A percentile compares a stretch with the other conserved stretches of the same genome.
phyloP scores from a whole-genome alignment of 1,284 basidiomycete genomes.

The Ustilago trichophora region DNA sequence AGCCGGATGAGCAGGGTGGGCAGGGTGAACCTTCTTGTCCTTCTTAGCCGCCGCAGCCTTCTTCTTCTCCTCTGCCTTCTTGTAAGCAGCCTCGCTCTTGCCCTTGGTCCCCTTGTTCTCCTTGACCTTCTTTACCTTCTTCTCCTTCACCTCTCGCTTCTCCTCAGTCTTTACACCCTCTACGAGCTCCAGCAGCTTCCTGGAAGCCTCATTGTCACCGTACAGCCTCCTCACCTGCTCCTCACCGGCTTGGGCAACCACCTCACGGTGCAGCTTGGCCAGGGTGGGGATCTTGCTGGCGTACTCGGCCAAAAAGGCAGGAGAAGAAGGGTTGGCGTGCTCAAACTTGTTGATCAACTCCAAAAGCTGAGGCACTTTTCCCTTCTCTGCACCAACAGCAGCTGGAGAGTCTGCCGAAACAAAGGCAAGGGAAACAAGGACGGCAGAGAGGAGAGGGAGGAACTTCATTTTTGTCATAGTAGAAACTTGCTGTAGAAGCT shows the following conservation, averaged over 20 bases:
- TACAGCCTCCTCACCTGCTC: slow-evolving; percentile 12
- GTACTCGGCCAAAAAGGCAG: slow-evolving; percentile 5
- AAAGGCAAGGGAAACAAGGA: slow-evolving; percentile 10
- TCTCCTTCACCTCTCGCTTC: slow-evolving; percentile 9
- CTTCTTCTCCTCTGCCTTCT: neutral
- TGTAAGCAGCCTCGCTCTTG: slow-evolving; percentile 5
- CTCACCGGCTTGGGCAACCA: slow-evolving; percentile 11
- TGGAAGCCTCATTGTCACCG: slow-evolving; percentile 11
- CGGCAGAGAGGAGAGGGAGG: slow-evolving; percentile 21
- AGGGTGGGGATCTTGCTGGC: slow-evolving; percentile 8
- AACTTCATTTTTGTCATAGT: slow-evolving; percentile 30
- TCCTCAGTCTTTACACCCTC: neutral
- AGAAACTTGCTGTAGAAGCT: slow-evolving; percentile 22
- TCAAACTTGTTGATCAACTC: slow-evolving; percentile 33
- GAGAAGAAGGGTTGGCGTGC: slow-evolving; percentile 13
- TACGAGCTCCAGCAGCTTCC: slow-evolving; percentile 20
- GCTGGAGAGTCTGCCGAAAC: slow-evolving; percentile 17
- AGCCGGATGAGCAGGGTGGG: slow-evolving; percentile 1
- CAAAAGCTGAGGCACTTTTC: slow-evolving; percentile 26
- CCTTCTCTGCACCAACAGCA: slow-evolving; percentile 11
- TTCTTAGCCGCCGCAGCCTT: neutral
- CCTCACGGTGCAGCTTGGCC: slow-evolving; percentile 24
- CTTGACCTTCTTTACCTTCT: slow-evolving; percentile 4
- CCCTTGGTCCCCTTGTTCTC: neutral
- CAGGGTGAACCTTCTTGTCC: neutral